Conservation (phyloP, 306 rosid species). For the Sechiopsis laciniata region DNA sequence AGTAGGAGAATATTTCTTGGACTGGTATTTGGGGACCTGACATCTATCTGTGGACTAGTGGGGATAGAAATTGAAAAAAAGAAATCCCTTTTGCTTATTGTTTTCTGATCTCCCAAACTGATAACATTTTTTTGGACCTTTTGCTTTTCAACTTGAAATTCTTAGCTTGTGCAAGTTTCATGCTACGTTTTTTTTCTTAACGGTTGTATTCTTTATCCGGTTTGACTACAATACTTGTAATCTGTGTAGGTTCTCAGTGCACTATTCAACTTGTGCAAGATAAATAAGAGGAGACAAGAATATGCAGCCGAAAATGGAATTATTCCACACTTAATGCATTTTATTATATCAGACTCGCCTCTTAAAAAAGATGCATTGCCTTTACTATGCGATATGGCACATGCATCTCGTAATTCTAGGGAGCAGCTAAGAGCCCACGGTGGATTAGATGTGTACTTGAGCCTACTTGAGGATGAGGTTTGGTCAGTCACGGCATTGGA, state of each 20-base stretch:
- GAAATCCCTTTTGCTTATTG: no score
- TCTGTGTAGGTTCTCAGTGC: slow-evolving; percentile 76
- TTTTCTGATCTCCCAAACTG: no score
- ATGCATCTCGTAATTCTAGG: slow-evolving; percentile 97
- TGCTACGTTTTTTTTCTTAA: slow-evolving; percentile 4
- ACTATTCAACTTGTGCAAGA: slow-evolving; percentile 90
- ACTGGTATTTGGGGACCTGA: neutral
- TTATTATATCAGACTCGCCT: slow-evolving; percentile 83
- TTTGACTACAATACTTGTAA: slow-evolving; percentile 19
- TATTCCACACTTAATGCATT: slow-evolving; percentile 93
- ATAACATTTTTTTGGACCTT: neutral
- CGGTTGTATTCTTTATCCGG: neutral
- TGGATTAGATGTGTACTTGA: slow-evolving; percentile 92
- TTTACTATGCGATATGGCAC: slow-evolving; percentile 96
- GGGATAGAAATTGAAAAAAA: no score
- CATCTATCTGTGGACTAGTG: neutral
- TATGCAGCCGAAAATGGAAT: slow-evolving; percentile 99
- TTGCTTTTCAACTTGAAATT: neutral
- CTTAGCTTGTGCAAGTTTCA: neutral
- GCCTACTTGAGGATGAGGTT: slow-evolving; percentile 86
- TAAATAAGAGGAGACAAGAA: slow-evolving; percentile 98
- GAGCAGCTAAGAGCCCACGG: slow-evolving; percentile 99
- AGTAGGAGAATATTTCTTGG: neutral
- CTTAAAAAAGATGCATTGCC: slow-evolving; percentile 86
- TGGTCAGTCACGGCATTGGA: slow-evolving; percentile 98